Base-by-base conservation (phyloP, 805 yeast genomes). In the Starmerella floricola region DNA sequence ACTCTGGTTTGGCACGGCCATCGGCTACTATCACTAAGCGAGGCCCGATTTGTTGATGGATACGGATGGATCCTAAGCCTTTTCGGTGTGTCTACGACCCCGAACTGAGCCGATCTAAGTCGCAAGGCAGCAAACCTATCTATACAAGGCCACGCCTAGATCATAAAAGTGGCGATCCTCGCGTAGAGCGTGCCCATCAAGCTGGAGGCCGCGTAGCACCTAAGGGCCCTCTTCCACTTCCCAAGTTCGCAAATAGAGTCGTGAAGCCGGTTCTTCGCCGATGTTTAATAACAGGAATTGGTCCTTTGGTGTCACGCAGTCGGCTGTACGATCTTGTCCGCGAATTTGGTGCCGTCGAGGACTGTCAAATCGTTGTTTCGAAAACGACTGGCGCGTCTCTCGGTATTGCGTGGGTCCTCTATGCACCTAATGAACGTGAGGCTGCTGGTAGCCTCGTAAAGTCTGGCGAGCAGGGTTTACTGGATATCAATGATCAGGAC, bases 1-100 rank as follows among this genome's bases (percentile, higher is more conserved):
- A 24, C 27, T 24, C 11, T 24, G 11, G 6, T 8, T 24, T 6
- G 27, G 6, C 27, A 24, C 27, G 27, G 6, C 27, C 27, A 6
- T 8, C 27, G 27, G 5, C 30, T 12, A 8, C 18, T 32, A 11
- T n/a, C 11, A 32, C 34, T 27, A 10, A 27, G 31, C 19, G 17
- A n/a, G 21, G 12, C 29, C 18, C 32, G 3, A 24, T 31, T 34
- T 24, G 23, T 35, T 34, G 13, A 35, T 26, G 42, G 37, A 32
- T 15, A 2, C 30, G 41, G 27, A 39, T 38, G 46, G 41, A 38
- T 16, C 41, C 41, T 16, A 33, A 41, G 38, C 42, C 49, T 21
- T 36, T 46, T 30, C 42, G 42, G 26, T 44, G 47, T 20, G 33
- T 20, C 21, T 43, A 46, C 31, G 49, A 46, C 19, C 49, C 49